Evolutionary conservation across 1,139 yeast genomes (phyloP), one percentile per base, ranked within the genome.

Genomic region (Saccharomycopsis hybrid): DNA sequence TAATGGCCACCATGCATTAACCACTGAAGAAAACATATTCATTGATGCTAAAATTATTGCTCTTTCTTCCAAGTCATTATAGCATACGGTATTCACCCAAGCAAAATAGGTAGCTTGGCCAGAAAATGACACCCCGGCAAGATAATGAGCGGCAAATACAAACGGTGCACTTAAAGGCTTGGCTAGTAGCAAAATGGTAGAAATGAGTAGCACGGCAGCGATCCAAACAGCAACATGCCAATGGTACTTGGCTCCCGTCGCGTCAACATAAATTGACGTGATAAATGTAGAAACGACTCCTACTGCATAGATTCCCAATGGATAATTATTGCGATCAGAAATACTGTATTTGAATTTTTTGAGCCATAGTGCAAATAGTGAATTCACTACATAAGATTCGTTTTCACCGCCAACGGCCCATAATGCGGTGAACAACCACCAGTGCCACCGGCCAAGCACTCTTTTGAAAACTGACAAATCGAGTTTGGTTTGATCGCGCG

Each of bases 321-420:
- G 83, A 49, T 62, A 76, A 55, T 77, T 78, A 59, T 78, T 78
- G 59, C 78, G 66, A 32, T 74, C 66, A 1, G 67, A 63, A 11
- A 78, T 66, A 0, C 78, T 58, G 57, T 77, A 78, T 2, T 65
- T 63, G 52, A 64, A 68, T 55, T 71, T 60, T 49, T 68, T 62
- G 53, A 78, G 63, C 76, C 80, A 78, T 37, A 78, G 61, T 2
- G 82, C 73, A 59, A 78, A 74, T 5, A 78, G 65, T 2, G 78
- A 65, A 61, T 78, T 78, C 9, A 78, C 67, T 3, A 74, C 70
- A 60, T 69, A 78, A 25, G 81, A 73, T 56, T 77, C 76, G 60
- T 77, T 77, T 58, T 76, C 79, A 54, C 84, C 84, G n/a, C 80
- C 83, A 47, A 78, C 62, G 0, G 73, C 69, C 82, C 82, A 79